Evolutionary conservation across 2,329 filamentous ascomycete genomes (phyloP).

Genomic region (Fusarium setosum): DNA sequence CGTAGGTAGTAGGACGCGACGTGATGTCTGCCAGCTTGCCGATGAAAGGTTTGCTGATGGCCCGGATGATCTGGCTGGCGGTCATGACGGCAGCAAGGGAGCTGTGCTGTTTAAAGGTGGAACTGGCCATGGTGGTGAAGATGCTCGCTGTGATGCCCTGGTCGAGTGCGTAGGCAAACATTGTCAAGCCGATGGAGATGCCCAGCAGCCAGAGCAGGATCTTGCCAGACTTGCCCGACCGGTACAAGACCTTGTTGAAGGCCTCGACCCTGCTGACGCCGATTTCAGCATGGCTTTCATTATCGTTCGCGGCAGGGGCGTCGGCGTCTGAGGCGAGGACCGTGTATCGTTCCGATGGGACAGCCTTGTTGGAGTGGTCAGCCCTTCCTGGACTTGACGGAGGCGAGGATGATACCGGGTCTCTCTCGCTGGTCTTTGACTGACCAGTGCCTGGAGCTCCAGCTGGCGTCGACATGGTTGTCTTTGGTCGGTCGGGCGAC

Average conservation of each 20-base stretch:
- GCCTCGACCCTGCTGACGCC: slow-evolving; percentile 51
- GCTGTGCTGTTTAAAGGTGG: slow-evolving; percentile 48
- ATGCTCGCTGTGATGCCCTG: slow-evolving; percentile 49
- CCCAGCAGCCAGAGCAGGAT: slow-evolving; percentile 50
- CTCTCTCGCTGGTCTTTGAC: not conserved
- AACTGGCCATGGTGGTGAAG: slow-evolving; percentile 49
- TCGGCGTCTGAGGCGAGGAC: not conserved
- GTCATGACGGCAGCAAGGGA: slow-evolving; percentile 39
- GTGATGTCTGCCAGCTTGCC: slow-evolving; percentile 53
- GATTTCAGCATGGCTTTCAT: not conserved
- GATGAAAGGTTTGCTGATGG: slow-evolving; percentile 53
- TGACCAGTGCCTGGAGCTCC: not conserved
- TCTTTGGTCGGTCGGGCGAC: not conserved
- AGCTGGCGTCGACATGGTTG: slow-evolving; percentile 2
- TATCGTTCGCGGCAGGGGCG: not conserved
- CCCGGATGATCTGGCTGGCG: slow-evolving; percentile 49
- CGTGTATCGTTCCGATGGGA: too few species aligned
- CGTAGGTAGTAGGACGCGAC: slow-evolving; percentile 52
- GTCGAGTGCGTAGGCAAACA: slow-evolving; percentile 54
- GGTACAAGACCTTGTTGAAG: slow-evolving; percentile 54
- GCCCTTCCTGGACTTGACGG: not conserved
- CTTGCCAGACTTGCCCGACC: slow-evolving; percentile 49
- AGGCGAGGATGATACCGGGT: not conserved
- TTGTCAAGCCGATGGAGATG: slow-evolving; percentile 50
- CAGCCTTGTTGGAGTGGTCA: not conserved